These are phyloP conservation scores for Eucalyptus decipiens DNA, from an alignment of 345 rosid species.

Conservation along the genomic window DNA sequence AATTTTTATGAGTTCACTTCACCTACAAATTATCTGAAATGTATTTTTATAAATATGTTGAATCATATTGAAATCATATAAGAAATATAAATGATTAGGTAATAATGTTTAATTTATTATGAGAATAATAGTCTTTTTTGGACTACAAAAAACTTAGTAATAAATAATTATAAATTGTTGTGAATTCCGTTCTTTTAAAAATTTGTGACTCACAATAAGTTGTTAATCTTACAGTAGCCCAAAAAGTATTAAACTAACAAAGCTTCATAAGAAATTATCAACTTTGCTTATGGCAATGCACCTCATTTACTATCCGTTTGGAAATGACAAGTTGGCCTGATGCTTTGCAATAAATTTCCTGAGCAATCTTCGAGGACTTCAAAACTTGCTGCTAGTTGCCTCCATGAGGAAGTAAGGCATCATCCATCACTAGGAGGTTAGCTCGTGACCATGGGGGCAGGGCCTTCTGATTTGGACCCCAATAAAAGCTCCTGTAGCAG, in stretches of 20 bases:
- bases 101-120: no score
- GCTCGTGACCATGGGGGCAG: neutral
- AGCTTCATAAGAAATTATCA: neutral
- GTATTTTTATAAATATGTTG: neutral
- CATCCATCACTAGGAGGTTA: neutral
- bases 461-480: neutral
- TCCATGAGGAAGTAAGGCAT: neutral
- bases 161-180: no score
- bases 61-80: neutral
- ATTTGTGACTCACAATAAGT: no score
- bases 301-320: neutral
- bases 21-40: neutral
- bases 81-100: no score
- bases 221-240: fast-evolving
- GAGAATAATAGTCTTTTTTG: no score
- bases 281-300: neutral
- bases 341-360: neutral
- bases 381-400: neutral
- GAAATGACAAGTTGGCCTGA: neutral
- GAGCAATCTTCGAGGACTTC: neutral
- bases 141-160: no score
- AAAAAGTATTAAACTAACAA: no score
- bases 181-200: no score
- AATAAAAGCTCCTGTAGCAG: neutral
- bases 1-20: neutral